Evolutionary conservation across 2,329 filamentous ascomycete species (phyloP), one percentile per base, ranked within the genome.

Genomic region (Clonostachys rosea): DNA sequence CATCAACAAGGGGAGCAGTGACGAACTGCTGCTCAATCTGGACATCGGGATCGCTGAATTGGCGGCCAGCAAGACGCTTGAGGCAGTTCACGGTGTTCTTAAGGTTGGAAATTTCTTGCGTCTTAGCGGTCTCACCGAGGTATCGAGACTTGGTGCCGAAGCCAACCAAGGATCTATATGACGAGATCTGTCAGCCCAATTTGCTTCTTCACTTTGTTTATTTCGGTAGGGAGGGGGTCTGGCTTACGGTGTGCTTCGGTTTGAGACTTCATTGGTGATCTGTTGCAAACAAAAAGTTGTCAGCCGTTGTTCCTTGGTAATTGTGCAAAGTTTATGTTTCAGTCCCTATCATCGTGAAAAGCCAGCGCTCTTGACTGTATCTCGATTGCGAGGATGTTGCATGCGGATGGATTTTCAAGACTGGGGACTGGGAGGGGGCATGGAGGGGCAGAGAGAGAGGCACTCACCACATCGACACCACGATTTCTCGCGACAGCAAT

Each of bases 221-320:
- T 30, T 30, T 30, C 24, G 24, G 9, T 30, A 30, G 10, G 37
- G 20, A 18, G 20, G 4, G 35, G 43, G 37, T 34, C n/a, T 34
- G 47, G 86, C 91, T 80, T 89, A 96, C 89, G 94, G 94, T 60
- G 94, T 99, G 52, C 90, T 85, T 73, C 94, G 87, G 81, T 99
- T 97, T 58, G 94, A 99, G 61, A 97, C 94, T 74, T 99, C 94
- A 79, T 99, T 99, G 76, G 90, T 87, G 68, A 99, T 95, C 91
- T 96, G 63, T 48, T 48, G n/a, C 44, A 39, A 33, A 40, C 17
- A 42, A 42, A 30, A 13, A 18, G 33, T 40, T 35, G 37, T 34
- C 24, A 34, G 16, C 37, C 44, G 12, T 33, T 43, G 16, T 33
- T 14, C 17, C 9, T 6, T 30, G 9, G 24, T 30, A 30, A 30